Base-by-base conservation (phyloP, 345 rosid genomes). In the Citrus australasica region DNA sequence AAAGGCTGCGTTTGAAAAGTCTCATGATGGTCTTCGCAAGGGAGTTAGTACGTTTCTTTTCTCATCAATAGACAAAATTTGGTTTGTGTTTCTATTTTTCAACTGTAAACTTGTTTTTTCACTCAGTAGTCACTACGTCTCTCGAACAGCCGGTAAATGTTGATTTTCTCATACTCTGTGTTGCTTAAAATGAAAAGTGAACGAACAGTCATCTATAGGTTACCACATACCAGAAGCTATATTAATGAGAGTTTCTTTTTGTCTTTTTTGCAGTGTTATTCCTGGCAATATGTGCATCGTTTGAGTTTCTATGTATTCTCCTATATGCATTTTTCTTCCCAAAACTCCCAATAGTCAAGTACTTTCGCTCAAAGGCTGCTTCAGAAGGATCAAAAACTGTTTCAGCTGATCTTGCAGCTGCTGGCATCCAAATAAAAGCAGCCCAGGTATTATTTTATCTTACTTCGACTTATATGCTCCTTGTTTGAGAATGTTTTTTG, bases 301-400 rank as follows among this genome's bases (percentile, higher is more conserved):
- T 86, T 64, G 99, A 92, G 82, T 80, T 94, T 27, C 65, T 90
- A 0, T 94, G 98, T n/a, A 80, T 89, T 46, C 24, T 96, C 17
- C 78, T 96, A 21, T 96, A 94, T 66, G 87, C 97, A 0, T 84
- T 67, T 67, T 77, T 82, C 79, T 91, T 96, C 73, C 97, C 95
- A 0, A 94, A 92, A 67, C 84, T 94, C 21, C 92, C 98, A 2
- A 84, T 94, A 3, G 95, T 94, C 73, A 94, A 91, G 79, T 89
- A 96, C 83, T 96, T 89, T 79, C 89, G 95, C 32, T n/a, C 91
- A 0, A 96, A 92, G 86, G 98, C 98, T 1, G 91, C 97, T 22
- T 86, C 78, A 2, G 98, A 96, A 90, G 99, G 99, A 82, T 90
- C 98, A 4, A 91, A 84, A 79, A 96, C 94, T 61, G 97, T 96